Conservation (phyloP, 495 filamentous ascomycete species). For the Aspergillus taichungensis region DNA sequence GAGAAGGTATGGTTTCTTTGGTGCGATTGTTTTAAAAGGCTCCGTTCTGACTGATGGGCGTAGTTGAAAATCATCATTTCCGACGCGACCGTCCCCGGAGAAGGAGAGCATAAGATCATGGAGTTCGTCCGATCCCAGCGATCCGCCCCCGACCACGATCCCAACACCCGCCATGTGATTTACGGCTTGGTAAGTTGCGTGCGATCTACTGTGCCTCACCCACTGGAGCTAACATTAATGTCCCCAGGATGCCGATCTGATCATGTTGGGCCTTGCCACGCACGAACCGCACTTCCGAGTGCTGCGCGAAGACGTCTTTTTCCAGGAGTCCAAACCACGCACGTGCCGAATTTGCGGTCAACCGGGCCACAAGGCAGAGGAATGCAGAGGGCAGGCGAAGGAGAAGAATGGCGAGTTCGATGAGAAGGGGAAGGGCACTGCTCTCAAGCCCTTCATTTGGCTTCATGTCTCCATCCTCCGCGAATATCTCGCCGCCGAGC, state of each 20-base stretch:
- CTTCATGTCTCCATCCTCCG: slow-evolving; percentile 85
- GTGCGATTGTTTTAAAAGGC: neutral
- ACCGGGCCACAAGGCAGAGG: slow-evolving; percentile 74
- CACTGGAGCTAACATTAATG: slow-evolving; percentile 13
- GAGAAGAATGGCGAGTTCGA: slow-evolving; percentile 77
- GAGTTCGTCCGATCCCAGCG: slow-evolving; percentile 93
- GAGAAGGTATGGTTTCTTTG: slow-evolving; percentile 47
- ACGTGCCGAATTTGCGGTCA: slow-evolving; percentile 84
- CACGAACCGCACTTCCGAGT: slow-evolving; percentile 98
- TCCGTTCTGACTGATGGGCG: slow-evolving; percentile 13
- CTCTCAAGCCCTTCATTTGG: slow-evolving; percentile 93
- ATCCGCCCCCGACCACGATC: slow-evolving; percentile 80
- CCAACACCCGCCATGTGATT: slow-evolving; percentile 93
- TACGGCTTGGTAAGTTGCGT: slow-evolving; percentile 58
- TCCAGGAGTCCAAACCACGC: slow-evolving; percentile 71
- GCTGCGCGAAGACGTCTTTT: slow-evolving; percentile 94
- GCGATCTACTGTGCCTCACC: neutral
- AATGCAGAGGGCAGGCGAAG: slow-evolving; percentile 75
- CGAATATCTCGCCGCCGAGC: slow-evolving; percentile 87
- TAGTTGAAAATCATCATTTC: slow-evolving; percentile 94
- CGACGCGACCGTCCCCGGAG: slow-evolving; percentile 92
- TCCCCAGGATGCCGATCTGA: slow-evolving; percentile 81
- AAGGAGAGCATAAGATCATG: slow-evolving; percentile 99
- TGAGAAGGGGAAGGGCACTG: slow-evolving; percentile 63
- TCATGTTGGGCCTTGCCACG: slow-evolving; percentile 95